Conservation (phyloP, 345 rosid genomes). For the Turnera subulata region DNA sequence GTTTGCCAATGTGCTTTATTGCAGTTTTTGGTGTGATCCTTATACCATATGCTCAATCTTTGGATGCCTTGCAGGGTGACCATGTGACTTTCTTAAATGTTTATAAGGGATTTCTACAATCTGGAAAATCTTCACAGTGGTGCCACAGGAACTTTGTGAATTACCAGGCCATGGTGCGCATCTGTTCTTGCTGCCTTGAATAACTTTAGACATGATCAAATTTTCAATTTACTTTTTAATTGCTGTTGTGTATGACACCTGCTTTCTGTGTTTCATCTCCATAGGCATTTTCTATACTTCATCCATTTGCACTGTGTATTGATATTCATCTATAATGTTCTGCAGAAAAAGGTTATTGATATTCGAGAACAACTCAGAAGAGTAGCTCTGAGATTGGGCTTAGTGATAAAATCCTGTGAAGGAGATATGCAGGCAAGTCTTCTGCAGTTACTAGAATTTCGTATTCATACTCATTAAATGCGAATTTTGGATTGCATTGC, state of each 20-base stretch:
- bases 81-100: conserved; percentile 85
- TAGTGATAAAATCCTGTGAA: conserved; percentile 71
- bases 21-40: too few species aligned
- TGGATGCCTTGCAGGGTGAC: conserved; percentile 65
- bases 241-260: background rate
- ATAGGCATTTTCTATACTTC: background rate
- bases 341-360: conserved; percentile 76
- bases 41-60: background rate
- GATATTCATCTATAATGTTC: background rate
- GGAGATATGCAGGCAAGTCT: conserved; percentile 52
- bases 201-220: conserved; percentile 3
- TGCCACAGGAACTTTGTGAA: conserved; percentile 76
- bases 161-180: conserved; percentile 77
- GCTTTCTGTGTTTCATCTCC: conserved; percentile 1
- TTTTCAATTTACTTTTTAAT: background rate
- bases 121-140: conserved; percentile 81
- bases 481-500: background rate
- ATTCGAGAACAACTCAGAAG: conserved; percentile 77
- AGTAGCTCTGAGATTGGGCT: conserved; percentile 72
- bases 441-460: background rate
- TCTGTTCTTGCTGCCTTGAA: conserved; percentile 9
- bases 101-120: conserved; percentile 85
- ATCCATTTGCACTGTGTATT: background rate
- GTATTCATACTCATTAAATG: too few species aligned
- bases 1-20: too few species aligned